Evolutionary conservation across 2,329 filamentous ascomycete species (phyloP), one percentile per base, ranked within the genome.

Genomic region (Xylariaceae sp.): DNA sequence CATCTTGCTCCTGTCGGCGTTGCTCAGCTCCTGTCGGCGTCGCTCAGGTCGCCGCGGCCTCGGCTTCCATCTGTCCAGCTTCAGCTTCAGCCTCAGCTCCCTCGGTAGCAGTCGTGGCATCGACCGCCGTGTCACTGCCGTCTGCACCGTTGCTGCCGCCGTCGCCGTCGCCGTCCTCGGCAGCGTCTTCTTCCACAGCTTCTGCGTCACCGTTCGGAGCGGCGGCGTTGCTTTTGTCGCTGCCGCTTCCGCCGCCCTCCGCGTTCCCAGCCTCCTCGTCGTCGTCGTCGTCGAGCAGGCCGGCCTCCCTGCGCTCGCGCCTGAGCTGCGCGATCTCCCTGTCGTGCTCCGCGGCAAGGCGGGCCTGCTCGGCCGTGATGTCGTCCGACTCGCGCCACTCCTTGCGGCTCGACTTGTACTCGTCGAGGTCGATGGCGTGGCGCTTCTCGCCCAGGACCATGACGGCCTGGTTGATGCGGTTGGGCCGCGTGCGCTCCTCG

Each of bases 401-500:
- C 14, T 33, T 35, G 33, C 72, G 67, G 32, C 62, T 52, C 18
- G 61, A 59, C 50, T 72, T 67, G 60, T 77, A 80, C 55, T 76
- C 72, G 21, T 77, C 72, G 17, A 80, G 59, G 49, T 78, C 68
- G 43, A 81, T 77, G 49, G 58, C 60, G 27, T 69, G 63, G 19
- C 67, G 67, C 59, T 77, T 73, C 45, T 71, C 64, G 36, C 75
- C 75, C 22, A 52, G 51, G 19, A 55, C 52, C 52, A 71, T 72
- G 36, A 92, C 64, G 5, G 76, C 76, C 22, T 68, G 67, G 40
- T 76, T 77, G 45, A 93, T 69, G 41, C 74, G 70, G 3, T 63
- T 59, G 0, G 82, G 77, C 42, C 80, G 70, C 33, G 75, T 65
- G 21, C 75, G 69, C 59, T 92, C 85, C 59, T 92, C 86, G 40